Evolutionary conservation across 2,329 filamentous ascomycete species (phyloP), one percentile per base, ranked within the genome.

Genomic region (Lecanoromycetidae sp.): DNA sequence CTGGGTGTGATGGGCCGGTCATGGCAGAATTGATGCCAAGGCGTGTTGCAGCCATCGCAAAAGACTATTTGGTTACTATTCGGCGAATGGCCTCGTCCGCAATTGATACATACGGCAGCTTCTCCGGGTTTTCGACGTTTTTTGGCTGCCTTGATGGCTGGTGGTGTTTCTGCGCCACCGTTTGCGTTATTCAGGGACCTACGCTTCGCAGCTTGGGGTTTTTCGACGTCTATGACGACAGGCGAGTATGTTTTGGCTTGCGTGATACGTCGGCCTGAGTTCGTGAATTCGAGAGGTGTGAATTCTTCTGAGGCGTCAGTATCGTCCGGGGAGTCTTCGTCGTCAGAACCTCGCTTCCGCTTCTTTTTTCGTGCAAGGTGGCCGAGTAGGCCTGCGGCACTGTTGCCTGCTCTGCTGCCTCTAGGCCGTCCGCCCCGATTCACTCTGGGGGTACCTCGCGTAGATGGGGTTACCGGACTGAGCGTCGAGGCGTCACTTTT

Each of bases 11-110:
- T 84, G 7, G 75, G 74, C 1, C 85, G 85, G 49, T 84, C 75
- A 61, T 93, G 85, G 58, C 86, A 93, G 57, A 78, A 77, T 61
- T 87, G 84, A 63, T 93, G 86, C 75, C 86, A 93, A 34, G 80
- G 77, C 25, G 72, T 71, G 60, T 86, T 84, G 67, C 86, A 93
- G 13, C 79, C 79, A 63, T 90, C 84, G 66, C 86, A 93, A 62
- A 88, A 87, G 2, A 91, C 84, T 60, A 93, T 88, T 65, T 80
- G 76, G 64, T 91, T 91, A 55, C 69, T 77, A n/a, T 70, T 62
- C 3, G 82, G 80, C 57, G 82, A 85, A 54, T 82, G 75, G 8
- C 82, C 79, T 54, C 85, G 72, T 44, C 79, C 74, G 64, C 86
- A 93, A 53, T 76, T 73, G 56, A 79, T 80, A 67, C 85, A 91